A percentile compares a stretch with the other conserved stretches of the same genome.
Conservation (phyloP, 2,329 filamentous ascomycete species). For the Cladosporium sp. region DNA sequence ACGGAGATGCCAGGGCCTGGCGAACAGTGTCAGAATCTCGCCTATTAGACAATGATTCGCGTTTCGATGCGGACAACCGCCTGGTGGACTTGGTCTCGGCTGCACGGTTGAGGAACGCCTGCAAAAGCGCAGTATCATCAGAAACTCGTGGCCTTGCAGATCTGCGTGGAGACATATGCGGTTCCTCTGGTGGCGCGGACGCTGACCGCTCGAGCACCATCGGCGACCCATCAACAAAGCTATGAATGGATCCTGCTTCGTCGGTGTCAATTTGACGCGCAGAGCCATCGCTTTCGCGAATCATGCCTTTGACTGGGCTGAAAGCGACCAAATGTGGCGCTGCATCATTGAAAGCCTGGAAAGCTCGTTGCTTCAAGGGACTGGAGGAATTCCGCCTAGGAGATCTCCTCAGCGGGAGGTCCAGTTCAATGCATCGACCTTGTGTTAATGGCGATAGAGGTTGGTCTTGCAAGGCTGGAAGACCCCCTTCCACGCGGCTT, state of each 20-base stretch:
- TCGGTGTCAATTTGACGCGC: neutral
- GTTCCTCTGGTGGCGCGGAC: slow-evolving; percentile 33
- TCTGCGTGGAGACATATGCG: slow-evolving; percentile 24
- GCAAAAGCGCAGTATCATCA: slow-evolving; percentile 46
- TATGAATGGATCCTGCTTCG: neutral
- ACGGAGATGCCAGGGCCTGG: slow-evolving; percentile 43
- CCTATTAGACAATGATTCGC: slow-evolving; percentile 42
- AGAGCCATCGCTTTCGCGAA: neutral
- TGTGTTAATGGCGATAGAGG: neutral
- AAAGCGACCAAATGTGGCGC: slow-evolving; percentile 23
- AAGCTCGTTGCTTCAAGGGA: slow-evolving; percentile 20
- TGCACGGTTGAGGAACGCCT: slow-evolving; percentile 46
- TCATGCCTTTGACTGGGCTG: slow-evolving; percentile 22
- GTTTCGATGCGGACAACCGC: slow-evolving; percentile 28
- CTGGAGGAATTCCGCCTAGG: slow-evolving; percentile 27
- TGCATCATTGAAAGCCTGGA: slow-evolving; percentile 1
- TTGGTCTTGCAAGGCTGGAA: neutral
- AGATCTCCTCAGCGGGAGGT: slow-evolving; percentile 22
- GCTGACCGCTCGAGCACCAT: slow-evolving; percentile 16
- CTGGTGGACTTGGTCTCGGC: slow-evolving; percentile 39
- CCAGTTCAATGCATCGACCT: neutral
- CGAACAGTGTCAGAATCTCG: slow-evolving; percentile 45
- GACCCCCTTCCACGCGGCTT: neutral
- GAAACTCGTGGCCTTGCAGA: slow-evolving; percentile 31
- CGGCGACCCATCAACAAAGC: neutral